Evolutionary conservation across 257 asterid species (phyloP), one percentile per base, ranked within the genome.

Genomic region (Salvia miltiorrhiza): DNA sequence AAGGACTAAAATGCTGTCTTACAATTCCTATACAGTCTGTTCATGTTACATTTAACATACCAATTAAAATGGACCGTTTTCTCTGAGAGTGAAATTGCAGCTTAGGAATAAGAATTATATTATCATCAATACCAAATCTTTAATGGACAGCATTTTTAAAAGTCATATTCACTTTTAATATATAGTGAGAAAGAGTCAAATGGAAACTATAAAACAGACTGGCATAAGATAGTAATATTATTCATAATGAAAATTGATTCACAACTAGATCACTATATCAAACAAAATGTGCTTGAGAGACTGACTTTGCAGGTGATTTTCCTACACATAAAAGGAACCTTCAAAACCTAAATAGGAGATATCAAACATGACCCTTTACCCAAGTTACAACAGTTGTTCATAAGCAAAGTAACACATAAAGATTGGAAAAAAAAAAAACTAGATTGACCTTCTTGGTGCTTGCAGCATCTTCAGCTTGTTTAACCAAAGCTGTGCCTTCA

Each of bases 381-480:
- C 20, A 47, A 17, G 28, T 72, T 28, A 3, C 26, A 44, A 28
- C 49, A 58, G 20, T 13, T 63, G 24, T 47, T 21, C 39, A 26
- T 61, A 47, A 30, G 47, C 44, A 48, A 72, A 39, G 43, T 67
- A 6, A 52, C 7, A 20, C 54, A 68, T 70, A 39, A 28, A 10
- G 55, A 52, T 24, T 45, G 61, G 19, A 9, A 52, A 14, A n/a
- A 54, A 33, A 23, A 67, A 19, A 19, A 48, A 30, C 2, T 2
- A 14, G 37, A 37, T 33, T 40, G 70, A 83, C 99, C 97, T 91
- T 92, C 81, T 87, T 93, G 74, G 67, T 87, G 83, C 96, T 90
- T 37, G 97, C 99, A 78, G 97, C 96, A 83, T 93, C 99, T 87
- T 93, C 99, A 23, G 99, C 99, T 76, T 88, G 97, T 85, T 90